These are phyloP conservation scores for Pseudogymnoascus sp. DNA, from an alignment of 2,329 filamentous ascomycete genomes.

Conservation along the genomic window DNA sequence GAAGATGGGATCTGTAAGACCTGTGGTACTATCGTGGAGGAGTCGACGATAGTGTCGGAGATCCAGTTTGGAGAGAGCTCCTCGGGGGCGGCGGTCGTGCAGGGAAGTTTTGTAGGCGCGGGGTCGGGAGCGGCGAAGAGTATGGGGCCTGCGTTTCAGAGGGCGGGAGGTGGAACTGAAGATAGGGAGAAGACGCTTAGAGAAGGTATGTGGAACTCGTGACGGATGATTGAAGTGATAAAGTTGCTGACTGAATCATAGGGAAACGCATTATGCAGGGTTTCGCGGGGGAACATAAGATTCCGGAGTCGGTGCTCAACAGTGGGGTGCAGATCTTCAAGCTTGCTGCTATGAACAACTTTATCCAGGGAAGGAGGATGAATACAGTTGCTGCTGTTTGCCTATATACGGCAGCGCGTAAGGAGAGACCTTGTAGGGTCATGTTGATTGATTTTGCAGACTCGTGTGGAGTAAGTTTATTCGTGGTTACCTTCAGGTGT, in stretches of 20 bases:
- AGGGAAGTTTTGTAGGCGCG: constrained; percentile 79
- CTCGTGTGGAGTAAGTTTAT: constrained; percentile 45
- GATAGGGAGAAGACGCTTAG: constrained; percentile 52
- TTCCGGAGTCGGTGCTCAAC: constrained; percentile 55
- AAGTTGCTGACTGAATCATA: constrained; percentile 27
- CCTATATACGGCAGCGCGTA: constrained; percentile 80
- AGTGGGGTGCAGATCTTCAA: constrained; percentile 67
- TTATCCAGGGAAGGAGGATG: constrained; percentile 77
- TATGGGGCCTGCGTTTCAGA: constrained; percentile 52
- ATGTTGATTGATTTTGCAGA: constrained; percentile 97
- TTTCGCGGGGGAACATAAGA: constrained; percentile 50
- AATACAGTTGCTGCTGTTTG: constrained; percentile 83
- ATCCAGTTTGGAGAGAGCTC: constrained; percentile 84
- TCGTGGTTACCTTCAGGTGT: neutral
- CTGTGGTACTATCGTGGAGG: constrained; percentile 77
- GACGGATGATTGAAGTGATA: constrained; percentile 25
- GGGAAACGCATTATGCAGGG: constrained; percentile 48
- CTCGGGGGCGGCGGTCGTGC: constrained; percentile 77
- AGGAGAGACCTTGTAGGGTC: constrained; percentile 67
- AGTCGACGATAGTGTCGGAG: constrained; percentile 85
- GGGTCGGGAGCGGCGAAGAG: constrained; percentile 57
- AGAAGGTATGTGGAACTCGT: constrained; percentile 28
- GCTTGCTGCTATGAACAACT: constrained; percentile 64
- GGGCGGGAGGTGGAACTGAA: constrained; percentile 49
- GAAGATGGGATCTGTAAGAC: constrained; percentile 65